Evolutionary conservation across 345 rosid genomes (phyloP).

Genomic region (Tarenaya hassleriana): DNA sequence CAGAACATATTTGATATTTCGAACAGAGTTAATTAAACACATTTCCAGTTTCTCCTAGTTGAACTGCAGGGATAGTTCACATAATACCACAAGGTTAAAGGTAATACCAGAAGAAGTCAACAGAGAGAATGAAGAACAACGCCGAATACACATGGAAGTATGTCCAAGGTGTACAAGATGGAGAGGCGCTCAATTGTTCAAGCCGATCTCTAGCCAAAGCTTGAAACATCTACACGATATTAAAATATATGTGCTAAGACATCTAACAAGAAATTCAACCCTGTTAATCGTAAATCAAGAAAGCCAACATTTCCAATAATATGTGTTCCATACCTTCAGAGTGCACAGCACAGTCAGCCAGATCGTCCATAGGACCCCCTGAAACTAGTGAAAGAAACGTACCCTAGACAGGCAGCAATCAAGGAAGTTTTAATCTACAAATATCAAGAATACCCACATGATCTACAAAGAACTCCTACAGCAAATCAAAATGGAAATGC

Average conservation of each 20-base stretch:
- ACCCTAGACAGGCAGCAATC: constrained; percentile 45
- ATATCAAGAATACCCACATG: constrained; percentile 4
- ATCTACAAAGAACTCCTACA: neutral
- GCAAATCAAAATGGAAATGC: constrained; percentile 1
- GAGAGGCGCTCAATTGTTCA: constrained; percentile 92
- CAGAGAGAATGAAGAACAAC: constrained; percentile 61
- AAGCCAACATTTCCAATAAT: constrained; percentile 14
- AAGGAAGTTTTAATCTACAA: constrained; percentile 4
- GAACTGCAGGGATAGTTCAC: constrained; percentile 8
- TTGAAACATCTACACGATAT: constrained; percentile 86
- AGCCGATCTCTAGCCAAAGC: constrained; percentile 97
- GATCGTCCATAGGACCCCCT: constrained; percentile 75
- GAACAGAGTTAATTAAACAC: neutral
- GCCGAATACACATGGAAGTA: constrained; percentile 86
- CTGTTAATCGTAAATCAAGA: constrained; percentile 13
- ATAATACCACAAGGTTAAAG: constrained; percentile 17
- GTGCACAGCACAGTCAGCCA: constrained; percentile 86
- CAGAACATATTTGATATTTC: neutral
- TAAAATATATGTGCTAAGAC: constrained; percentile 15
- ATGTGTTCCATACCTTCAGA: constrained; percentile 53
- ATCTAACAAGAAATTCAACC: neutral
- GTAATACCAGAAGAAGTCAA: constrained; percentile 72
- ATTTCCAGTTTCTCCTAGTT: neutral
- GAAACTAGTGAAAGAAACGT: constrained; percentile 86
- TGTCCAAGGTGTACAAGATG: constrained; percentile 80